Evolutionary conservation across 768 basidiomycete species (phyloP).

Genomic region (Mycena crocata): DNA sequence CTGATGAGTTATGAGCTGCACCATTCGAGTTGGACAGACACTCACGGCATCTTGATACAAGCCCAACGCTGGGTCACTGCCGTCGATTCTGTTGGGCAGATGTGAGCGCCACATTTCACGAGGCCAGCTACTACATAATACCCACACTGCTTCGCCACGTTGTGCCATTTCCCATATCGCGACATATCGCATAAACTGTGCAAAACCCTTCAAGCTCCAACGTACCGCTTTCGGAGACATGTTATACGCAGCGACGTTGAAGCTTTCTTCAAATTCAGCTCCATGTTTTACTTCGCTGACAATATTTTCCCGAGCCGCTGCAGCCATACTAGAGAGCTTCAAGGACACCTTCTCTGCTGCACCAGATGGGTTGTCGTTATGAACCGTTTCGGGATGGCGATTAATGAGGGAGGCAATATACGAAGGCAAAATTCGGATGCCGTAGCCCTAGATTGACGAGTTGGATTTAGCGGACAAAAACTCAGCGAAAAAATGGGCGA

Average conservation of each 20-base stretch:
- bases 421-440: slow-evolving; percentile 16
- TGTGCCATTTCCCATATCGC: slow-evolving; percentile 12
- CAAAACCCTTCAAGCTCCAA: background rate
- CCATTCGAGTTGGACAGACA: too few species aligned
- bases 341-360: background rate
- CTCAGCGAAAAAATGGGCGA: background rate
- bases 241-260: background rate
- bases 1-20: background rate
- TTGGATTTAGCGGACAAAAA: background rate
- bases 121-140: background rate
- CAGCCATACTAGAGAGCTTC: background rate
- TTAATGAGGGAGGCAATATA: slow-evolving; percentile 9
- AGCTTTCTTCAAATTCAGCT: background rate
- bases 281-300: background rate
- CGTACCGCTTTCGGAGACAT: background rate
- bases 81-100: background rate
- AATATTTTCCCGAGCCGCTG: background rate
- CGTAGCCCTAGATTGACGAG: slow-evolving; percentile 11
- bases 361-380: background rate
- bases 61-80: background rate
- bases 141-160: background rate
- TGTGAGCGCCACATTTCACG: background rate
- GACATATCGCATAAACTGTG: background rate
- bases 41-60: slow-evolving; percentile 5
- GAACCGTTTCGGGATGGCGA: background rate